Evolutionary conservation across 371 early-diverging fungal species (phyloP), one percentile per base, ranked within the genome.

Genomic region (Mucor ambiguus): DNA sequence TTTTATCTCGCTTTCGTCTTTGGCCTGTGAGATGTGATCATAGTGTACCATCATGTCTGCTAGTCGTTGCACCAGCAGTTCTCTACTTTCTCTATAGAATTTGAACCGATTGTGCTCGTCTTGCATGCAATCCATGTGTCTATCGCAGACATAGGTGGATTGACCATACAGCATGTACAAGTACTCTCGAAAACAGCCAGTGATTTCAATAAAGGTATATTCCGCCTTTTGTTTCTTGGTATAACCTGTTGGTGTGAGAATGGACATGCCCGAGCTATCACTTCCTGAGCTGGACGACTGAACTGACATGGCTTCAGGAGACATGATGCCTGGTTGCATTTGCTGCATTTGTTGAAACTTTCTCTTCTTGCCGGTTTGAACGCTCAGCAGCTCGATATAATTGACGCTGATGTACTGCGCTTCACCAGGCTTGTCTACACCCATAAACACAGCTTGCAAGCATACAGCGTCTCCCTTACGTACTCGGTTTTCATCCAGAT

Each of bases 141-240:
- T 26, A 14, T 38, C 26, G 55, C 63, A 63, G 4, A 43, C 32
- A 22, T 28, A 59, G 18, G 60, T 22, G 2, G 54, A 55, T 28
- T 64, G 37, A 10, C 70, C 70, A 49, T 57, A 65, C 16, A 69
- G n/a, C 61, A 64, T 56, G 30, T 57, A 69, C 26, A 61, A 65
- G 20, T 49, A 69, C 7, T 69, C 58, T 24, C 58, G 55, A 52
- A 69, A 69, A 29, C 33, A 18, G 29, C 62, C 62, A 4, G 10
- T 20, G n/a, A 67, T 43, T 38, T 67, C 66, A 43, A 35, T 37
- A 64, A 18, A 63, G 7, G 7, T 41, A 22, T 41, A 26, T 55
- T 18, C 48, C 37, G 9, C 33, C 4, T 30, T 38, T 20, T 48
- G 20, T n/a, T 12, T 29, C 20, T 18, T 24, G 20, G 20, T 55